Evolutionary conservation across 1,284 basidiomycete genomes (phyloP).

Genomic region (Coniferiporia weirii): DNA sequence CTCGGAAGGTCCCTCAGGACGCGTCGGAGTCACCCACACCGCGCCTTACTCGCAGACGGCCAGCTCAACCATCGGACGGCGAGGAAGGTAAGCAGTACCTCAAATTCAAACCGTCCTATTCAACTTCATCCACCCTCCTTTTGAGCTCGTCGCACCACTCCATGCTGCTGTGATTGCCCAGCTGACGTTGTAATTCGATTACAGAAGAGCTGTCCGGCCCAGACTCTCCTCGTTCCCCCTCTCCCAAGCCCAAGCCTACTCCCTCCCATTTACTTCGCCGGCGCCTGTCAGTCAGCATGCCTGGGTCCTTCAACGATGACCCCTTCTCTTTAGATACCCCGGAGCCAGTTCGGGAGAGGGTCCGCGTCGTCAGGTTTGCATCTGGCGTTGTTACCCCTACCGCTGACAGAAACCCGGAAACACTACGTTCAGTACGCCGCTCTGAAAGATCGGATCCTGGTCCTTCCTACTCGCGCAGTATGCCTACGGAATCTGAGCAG

Average conservation of each 20-base stretch:
- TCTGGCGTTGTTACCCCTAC: constrained; percentile 22
- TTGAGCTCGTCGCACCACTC: not conserved
- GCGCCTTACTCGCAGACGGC: not conserved
- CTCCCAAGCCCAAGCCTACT: constrained; percentile 23
- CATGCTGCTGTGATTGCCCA: not conserved
- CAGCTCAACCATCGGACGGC: not conserved
- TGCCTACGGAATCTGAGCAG: not conserved
- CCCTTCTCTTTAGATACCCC: constrained; percentile 60
- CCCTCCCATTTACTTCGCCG: constrained; percentile 28
- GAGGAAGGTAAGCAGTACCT: not conserved
- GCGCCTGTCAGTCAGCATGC: constrained; percentile 59
- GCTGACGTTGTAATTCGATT: not conserved
- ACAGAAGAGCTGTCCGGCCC: constrained; percentile 25
- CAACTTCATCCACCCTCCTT: not conserved
- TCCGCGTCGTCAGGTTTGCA: constrained; percentile 37
- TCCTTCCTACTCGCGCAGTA: not conserved
- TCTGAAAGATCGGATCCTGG: not conserved
- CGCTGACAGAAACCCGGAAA: not conserved
- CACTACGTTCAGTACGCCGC: not conserved
- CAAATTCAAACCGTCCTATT: not conserved
- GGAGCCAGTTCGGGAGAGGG: constrained; percentile 22
- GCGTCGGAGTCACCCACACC: not conserved
- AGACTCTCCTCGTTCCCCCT: constrained; percentile 29
- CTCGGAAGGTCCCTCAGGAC: not conserved
- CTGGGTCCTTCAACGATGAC: constrained; percentile 69